These are phyloP conservation scores for Leptographium lundbergii DNA, from an alignment of 2,329 filamentous ascomycete genomes.

Conservation along the genomic window DNA sequence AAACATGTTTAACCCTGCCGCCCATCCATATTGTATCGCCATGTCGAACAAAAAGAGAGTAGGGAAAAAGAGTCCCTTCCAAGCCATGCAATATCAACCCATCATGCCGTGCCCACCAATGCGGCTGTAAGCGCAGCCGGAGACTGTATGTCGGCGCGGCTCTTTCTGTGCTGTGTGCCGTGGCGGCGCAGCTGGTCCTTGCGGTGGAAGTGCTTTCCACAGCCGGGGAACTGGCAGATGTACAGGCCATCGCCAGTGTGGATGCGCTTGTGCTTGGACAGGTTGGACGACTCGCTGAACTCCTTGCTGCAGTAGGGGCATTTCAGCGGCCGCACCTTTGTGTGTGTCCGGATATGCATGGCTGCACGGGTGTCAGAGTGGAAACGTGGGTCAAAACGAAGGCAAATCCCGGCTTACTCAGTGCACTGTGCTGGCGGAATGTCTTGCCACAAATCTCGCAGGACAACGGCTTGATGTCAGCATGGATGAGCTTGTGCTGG, in stretches of 20 bases:
- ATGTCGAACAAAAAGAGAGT: not conserved
- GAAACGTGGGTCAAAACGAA: not conserved
- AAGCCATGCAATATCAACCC: not conserved
- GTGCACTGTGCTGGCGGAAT: conserved; percentile 55
- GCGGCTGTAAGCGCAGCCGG: not conserved
- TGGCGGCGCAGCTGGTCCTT: conserved; percentile 49
- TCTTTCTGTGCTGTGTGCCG: conserved; percentile 22
- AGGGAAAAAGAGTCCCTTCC: not conserved
- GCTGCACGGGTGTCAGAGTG: conserved; percentile 24
- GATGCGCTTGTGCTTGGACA: conserved; percentile 52
- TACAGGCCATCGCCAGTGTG: conserved; percentile 41
- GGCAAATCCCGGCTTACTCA: conserved; percentile 43
- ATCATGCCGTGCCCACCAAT: not conserved
- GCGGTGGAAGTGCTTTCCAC: conserved; percentile 44
- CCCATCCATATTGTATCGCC: not conserved
- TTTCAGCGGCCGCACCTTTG: conserved; percentile 48
- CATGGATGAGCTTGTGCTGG: conserved; percentile 56
- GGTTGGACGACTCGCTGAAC: conserved; percentile 54
- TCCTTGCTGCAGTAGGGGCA: conserved; percentile 45
- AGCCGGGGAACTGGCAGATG: conserved; percentile 33
- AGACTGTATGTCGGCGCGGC: not conserved
- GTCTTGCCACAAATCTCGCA: conserved; percentile 43
- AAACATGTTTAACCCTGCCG: not conserved
- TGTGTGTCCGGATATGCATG: conserved; percentile 56
- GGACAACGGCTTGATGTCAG: conserved; percentile 49